A percentile compares a stretch with the other conserved stretches of the same genome.
Evolutionary conservation across 805 yeast species (phyloP).

Genomic region (Metschnikowia proteae): DNA sequence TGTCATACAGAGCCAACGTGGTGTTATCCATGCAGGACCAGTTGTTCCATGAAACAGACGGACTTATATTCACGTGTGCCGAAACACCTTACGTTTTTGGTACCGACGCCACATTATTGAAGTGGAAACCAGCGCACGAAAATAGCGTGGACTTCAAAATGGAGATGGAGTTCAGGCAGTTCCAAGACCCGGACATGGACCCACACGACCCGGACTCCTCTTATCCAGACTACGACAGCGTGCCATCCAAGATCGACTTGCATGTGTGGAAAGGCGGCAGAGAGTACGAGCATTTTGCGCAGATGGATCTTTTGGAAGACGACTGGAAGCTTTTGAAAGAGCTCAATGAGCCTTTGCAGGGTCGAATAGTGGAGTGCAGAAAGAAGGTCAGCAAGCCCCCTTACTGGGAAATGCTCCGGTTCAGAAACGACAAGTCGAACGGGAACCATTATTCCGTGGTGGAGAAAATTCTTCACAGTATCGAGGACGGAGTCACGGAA

Average conservation of each 20-base stretch:
- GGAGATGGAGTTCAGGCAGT: constrained; percentile 54
- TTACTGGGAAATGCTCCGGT: constrained; percentile 80
- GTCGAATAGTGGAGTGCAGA: constrained; percentile 82
- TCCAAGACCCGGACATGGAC: constrained; percentile 59
- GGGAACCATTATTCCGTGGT: constrained; percentile 85
- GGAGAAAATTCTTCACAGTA: constrained; percentile 75
- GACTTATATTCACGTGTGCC: constrained; percentile 88
- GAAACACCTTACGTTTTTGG: constrained; percentile 84
- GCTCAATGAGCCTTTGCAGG: constrained; percentile 78
- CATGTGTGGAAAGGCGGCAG: constrained; percentile 74
- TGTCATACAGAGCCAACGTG: constrained; percentile 70
- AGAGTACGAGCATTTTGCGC: constrained; percentile 62
- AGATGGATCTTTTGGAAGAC: constrained; percentile 56
- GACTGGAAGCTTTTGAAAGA: constrained; percentile 79
- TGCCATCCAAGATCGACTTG: constrained; percentile 60
- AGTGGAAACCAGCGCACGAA: constrained; percentile 98
- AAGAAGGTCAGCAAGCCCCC: constrained; percentile 53
- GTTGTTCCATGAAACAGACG: constrained; percentile 87
- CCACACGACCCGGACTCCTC: constrained; percentile 66
- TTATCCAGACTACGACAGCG: constrained; percentile 76
- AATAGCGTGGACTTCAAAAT: constrained; percentile 88
- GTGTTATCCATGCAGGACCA: constrained; percentile 69
- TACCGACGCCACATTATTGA: constrained; percentile 78
- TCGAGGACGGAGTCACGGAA: constrained; percentile 78
- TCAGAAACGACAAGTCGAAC: constrained; percentile 86